Base-by-base conservation (phyloP, 495 filamentous ascomycete species). In the Lepraria neglecta region DNA sequence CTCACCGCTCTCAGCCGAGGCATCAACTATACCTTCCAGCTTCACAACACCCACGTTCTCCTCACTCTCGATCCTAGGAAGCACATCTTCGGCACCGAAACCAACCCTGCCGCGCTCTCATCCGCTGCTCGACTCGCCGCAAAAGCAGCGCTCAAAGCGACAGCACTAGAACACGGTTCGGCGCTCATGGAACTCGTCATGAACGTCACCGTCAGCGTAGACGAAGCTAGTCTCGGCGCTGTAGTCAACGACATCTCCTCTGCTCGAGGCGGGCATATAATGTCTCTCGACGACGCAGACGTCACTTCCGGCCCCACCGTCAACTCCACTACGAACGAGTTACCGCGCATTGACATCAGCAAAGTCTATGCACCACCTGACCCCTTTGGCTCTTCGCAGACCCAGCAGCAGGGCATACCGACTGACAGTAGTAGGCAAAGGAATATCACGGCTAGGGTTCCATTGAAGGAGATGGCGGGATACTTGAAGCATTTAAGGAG, bases 381-480 rank as follows among this genome's bases (percentile, higher is more conserved):
- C 68, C 90, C 90, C 27, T 97, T 94, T 68, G 86, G 85, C 38
- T 78, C 80, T 4, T 53, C 74, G 0, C 72, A 66, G 28, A 52
- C 11, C 61, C 68, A 30, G 65, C 62, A 56, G 51, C 70, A 58
- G 40, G 65, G 61, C 14, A 46, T 56, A 5, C 55, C 51, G 31
- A 52, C 38, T 7, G 60, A 60, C n/a, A 62, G 71, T 4, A 73
- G 70, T 31, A 66, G 74, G 10, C 80, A 80, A 52, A 74, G 84
- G 54, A 86, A 78, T 6, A 88, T 99, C 61, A 82, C 82, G 6
- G 95, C 91, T 4, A 83, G 87, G 62, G 91, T 97, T 33, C 95
- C 95, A 46, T 74, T 97, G 59, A 92, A 91, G 72, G 92, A 97
- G 73, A 97, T 97, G 92, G 88, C 97, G 55, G 91, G 92, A 38